A percentile compares a stretch with the other conserved stretches of the same genome.
Conservation (phyloP, 1,284 basidiomycete genomes). For the Marasmius tenuissimus region DNA sequence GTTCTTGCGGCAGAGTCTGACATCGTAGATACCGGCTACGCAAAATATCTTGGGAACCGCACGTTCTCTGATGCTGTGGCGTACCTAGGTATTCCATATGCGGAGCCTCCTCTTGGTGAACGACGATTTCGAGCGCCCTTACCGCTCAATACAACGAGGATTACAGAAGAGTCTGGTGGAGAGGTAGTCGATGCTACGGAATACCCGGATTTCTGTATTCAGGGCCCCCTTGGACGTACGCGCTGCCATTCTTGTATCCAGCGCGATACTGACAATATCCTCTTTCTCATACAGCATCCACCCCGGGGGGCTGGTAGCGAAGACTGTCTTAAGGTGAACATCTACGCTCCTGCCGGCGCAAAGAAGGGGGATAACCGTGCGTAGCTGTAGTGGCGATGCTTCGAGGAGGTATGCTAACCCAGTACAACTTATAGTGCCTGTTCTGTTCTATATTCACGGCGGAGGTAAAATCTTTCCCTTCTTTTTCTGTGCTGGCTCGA, state of each 20-base stretch:
- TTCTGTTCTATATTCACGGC: conserved; percentile 63
- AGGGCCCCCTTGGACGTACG: conserved; percentile 51
- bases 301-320: conserved; percentile 61
- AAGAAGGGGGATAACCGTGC: conserved; percentile 40
- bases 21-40: conserved; percentile 50
- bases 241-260: not conserved
- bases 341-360: conserved; percentile 46
- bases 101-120: conserved; percentile 53
- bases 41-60: conserved; percentile 51
- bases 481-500: conserved; percentile 2
- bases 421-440: conserved; percentile 1
- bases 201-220: conserved; percentile 58
- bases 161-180: conserved; percentile 33
- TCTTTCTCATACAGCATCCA: conserved; percentile 31
- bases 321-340: conserved; percentile 54
- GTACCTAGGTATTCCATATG: conserved; percentile 56
- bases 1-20: conserved; percentile 18
- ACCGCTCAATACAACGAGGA: conserved; percentile 40
- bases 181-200: conserved; percentile 44
- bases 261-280: not conserved
- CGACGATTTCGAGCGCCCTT: conserved; percentile 50
- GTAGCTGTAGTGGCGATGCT: conserved; percentile 14
- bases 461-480: conserved; percentile 39
- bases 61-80: conserved; percentile 54
- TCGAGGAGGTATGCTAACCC: not conserved